Percentiles rank a stretch among this genome's conserved stretches.
Conservation (phyloP, 306 rosid genomes). For the Acacia melanoxylon region DNA sequence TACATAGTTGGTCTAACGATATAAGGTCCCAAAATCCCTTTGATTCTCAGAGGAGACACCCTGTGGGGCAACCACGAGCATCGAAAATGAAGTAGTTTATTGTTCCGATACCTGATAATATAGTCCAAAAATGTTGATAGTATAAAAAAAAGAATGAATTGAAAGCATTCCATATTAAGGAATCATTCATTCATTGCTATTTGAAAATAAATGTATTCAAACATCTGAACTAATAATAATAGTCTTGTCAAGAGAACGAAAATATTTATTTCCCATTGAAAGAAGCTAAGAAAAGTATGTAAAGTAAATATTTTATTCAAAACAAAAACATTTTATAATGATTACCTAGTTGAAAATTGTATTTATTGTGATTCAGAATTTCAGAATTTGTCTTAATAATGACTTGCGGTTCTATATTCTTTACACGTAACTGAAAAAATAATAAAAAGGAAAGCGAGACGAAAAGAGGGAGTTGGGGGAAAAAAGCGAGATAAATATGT, state of each 20-base stretch:
- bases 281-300: not conserved
- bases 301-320: not conserved
- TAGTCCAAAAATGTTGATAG: no score
- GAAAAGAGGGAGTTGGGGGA: not conserved
- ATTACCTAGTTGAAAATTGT: not conserved
- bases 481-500: not conserved
- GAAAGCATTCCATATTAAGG: not conserved
- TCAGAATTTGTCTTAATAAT: not conserved
- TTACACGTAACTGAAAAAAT: not conserved
- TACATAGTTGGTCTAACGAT: no score
- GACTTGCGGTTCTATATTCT: not conserved
- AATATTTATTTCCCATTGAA: no score
- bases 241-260: no score
- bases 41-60: no score
- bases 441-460: not conserved
- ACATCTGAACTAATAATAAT: not conserved
- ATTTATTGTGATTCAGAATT: not conserved
- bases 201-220: slow-evolving; percentile 21
- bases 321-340: not conserved
- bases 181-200: not conserved
- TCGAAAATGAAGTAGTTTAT: no score
- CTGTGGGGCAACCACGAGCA: no score
- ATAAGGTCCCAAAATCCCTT: no score
- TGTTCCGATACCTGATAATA: no score
- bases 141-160: not conserved